Base-by-base conservation (phyloP, 192 early-diverging fungal species). In the Coemansia sp. region DNA sequence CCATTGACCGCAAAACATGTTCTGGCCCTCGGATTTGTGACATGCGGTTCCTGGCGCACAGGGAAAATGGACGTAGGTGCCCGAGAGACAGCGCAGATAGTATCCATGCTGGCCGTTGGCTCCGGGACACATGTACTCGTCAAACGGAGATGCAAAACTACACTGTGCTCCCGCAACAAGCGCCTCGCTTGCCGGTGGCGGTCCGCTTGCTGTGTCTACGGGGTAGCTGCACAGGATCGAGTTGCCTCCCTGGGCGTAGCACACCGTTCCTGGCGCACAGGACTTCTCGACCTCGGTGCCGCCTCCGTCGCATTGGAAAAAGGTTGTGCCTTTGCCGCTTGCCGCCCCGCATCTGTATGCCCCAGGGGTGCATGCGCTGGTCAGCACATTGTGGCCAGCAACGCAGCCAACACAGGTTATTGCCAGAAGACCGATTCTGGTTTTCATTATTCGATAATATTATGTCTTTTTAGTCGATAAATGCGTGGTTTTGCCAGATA, bases 101-200 rank as follows among this genome's bases (percentile, higher is more conserved):
- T 77, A 82, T 14, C 68, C 63, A 46, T 74, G 62, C 40, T 74
- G 65, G 32, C 68, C 80, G 37, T 57, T 82, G 38, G 64, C 17
- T 0, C 80, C 80, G 2, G 80, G 80, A 25, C 80, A 82, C 61
- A 71, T 68, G 65, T 82, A 82, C 46, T 82, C 75, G 51, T 82
- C 80, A 39, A 65, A 71, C 0, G 75, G 69, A 4, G 80, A 77
- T 17, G 20, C 43, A 63, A 61, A 66, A 46, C 32, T 74, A 53
- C 80, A 82, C 10, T 73, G 59, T 1, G 74, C 71, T 37, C 80
- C 80, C 5, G 62, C 70, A 0, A 53, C 63, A 37, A 77, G 39
- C 0, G 64, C 50, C 9, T 39, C 48, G 40, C 46, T 74, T 7
- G 74, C 74, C 2, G 71, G 70, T 6, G 67, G 42, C 7, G 63